Conservation (phyloP, 1,284 basidiomycete genomes). For the Ceratobasidium sp. region DNA sequence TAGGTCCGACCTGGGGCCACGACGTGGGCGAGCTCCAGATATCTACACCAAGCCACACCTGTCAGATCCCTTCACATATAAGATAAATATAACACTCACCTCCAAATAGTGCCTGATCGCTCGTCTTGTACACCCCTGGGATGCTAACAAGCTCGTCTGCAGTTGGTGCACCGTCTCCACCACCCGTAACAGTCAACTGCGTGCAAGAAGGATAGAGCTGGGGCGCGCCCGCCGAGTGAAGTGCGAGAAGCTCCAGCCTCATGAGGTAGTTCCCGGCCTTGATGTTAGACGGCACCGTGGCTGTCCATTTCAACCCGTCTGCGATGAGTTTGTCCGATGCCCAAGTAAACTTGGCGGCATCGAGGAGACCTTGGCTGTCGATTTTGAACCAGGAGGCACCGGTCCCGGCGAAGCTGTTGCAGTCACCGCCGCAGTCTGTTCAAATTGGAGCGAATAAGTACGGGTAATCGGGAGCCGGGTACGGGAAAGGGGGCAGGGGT, state of each 20-base stretch:
- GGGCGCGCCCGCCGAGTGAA: conserved; percentile 46
- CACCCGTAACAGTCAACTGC: conserved; percentile 45
- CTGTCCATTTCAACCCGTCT: conserved; percentile 45
- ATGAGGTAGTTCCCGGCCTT: conserved; percentile 48
- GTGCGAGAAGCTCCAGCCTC: conserved; percentile 44
- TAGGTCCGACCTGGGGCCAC: conserved; percentile 38
- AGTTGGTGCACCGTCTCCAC: conserved; percentile 40
- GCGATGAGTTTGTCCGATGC: conserved; percentile 47
- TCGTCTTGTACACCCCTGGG: conserved; percentile 43
- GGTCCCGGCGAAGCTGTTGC: conserved; percentile 35
- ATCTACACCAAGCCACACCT: neutral
- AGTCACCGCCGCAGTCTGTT: conserved; percentile 34
- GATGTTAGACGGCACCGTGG: conserved; percentile 46
- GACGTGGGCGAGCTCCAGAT: conserved; percentile 31
- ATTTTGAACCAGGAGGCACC: conserved; percentile 49
- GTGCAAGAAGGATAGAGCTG: conserved; percentile 49
- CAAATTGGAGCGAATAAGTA: neutral
- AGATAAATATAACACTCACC: neutral
- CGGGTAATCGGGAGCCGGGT: neutral
- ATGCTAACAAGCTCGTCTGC: conserved; percentile 44
- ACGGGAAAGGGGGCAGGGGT: neutral
- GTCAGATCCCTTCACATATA: neutral
- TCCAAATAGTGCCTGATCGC: conserved; percentile 36
- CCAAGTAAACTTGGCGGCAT: conserved; percentile 39
- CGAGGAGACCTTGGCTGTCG: conserved; percentile 41